phyloP scores from a whole-genome alignment of 2,329 filamentous ascomycete genomes.

The Drechslerella dactyloides region DNA sequence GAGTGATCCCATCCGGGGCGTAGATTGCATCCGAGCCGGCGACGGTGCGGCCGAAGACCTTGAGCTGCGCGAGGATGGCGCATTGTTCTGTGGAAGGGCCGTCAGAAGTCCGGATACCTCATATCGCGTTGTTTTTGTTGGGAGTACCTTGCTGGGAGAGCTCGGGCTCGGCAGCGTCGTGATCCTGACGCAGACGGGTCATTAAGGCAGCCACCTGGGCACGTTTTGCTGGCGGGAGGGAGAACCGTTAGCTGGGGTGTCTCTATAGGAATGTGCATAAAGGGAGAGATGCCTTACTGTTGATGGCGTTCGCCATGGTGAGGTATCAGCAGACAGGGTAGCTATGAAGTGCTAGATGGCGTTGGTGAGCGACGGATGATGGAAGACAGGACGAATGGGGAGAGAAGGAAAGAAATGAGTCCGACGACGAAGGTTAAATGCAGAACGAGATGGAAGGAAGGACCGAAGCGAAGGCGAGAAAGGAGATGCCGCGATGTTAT shows the following conservation, averaged over 20 bases:
- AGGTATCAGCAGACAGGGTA: not conserved
- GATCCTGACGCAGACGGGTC: constrained; percentile 29
- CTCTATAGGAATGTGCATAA: not conserved
- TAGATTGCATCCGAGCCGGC: constrained; percentile 81
- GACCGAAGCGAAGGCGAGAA: not conserved
- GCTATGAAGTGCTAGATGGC: too few species aligned
- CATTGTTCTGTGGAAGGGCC: constrained; percentile 15
- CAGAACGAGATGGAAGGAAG: too few species aligned
- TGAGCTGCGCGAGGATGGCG: constrained; percentile 70
- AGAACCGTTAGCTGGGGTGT: not conserved
- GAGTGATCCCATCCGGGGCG: constrained; percentile 74
- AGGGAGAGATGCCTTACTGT: constrained; percentile 10
- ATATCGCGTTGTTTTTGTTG: constrained; percentile 35
- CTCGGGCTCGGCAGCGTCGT: constrained; percentile 15
- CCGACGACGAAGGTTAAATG: too few species aligned
- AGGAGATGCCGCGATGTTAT: not conserved
- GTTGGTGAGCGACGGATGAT: not conserved
- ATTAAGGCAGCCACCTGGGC: constrained; percentile 28
- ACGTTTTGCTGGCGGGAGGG: constrained; percentile 18
- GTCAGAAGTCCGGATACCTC: not conserved
- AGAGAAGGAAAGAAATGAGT: too few species aligned
- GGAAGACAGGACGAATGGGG: not conserved
- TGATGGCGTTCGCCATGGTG: constrained; percentile 40
- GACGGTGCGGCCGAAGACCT: constrained; percentile 76
- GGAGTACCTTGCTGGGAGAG: constrained; percentile 33